Conservation (phyloP, 306 rosid species). For the Cercis canadensis region DNA sequence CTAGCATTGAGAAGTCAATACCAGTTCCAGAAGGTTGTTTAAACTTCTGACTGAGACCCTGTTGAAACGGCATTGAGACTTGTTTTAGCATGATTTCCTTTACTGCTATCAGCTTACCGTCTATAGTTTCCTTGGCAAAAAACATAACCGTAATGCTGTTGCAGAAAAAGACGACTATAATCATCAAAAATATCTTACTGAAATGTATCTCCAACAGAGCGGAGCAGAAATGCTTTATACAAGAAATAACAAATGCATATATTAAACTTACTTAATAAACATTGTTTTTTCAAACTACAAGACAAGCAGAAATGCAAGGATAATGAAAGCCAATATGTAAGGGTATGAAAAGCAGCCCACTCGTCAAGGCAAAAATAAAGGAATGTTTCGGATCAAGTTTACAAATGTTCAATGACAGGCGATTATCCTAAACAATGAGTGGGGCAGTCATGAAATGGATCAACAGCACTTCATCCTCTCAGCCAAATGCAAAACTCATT, state of each 20-base stretch:
- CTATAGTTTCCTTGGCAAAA: slow-evolving; percentile 50
- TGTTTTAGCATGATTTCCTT: slow-evolving; percentile 46
- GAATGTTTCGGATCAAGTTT: neutral
- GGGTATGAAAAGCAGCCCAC: neutral
- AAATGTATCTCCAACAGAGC: neutral
- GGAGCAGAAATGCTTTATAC: neutral
- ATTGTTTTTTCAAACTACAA: neutral
- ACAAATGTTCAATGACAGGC: neutral
- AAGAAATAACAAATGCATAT: neutral
- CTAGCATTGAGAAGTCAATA: slow-evolving; percentile 48
- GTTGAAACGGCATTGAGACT: slow-evolving; percentile 45
- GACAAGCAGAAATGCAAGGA: neutral
- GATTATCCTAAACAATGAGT: slow-evolving; percentile 4
- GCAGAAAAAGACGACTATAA: slow-evolving; percentile 11
- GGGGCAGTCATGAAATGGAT: neutral
- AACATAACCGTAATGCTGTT: slow-evolving; percentile 56
- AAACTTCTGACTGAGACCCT: slow-evolving; percentile 53
- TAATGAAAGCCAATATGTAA: neutral
- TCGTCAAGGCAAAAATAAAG: neutral
- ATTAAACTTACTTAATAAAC: neutral
- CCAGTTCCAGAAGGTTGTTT: slow-evolving; percentile 57
- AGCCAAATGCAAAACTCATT: neutral
- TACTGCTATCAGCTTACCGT: slow-evolving; percentile 41
- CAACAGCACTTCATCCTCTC: neutral
- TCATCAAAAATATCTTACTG: neutral